Conservation (phyloP, 2,329 filamentous ascomycete species). For the Calonectria pseudoturangicola region DNA sequence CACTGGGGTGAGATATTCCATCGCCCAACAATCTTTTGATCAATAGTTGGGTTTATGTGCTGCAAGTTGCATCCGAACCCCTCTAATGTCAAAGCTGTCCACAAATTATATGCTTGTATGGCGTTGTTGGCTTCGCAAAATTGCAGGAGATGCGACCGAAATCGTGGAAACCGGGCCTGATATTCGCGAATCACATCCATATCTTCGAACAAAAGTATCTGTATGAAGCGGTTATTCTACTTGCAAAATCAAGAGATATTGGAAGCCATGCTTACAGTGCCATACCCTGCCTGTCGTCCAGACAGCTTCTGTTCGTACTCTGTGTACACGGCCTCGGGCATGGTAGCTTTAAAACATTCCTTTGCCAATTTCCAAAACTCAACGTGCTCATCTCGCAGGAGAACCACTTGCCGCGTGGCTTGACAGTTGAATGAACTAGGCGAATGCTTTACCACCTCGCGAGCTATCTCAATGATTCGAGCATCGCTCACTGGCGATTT, state of each 20-base stretch:
- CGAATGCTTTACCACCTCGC: neutral
- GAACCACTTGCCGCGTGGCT: neutral
- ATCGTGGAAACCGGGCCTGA: conserved; percentile 2
- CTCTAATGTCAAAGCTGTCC: conserved; percentile 19
- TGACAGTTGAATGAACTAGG: conserved; percentile 10
- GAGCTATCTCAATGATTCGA: neutral
- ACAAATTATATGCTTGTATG: conserved; percentile 7
- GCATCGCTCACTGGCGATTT: conserved; percentile 3
- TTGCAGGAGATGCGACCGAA: conserved; percentile 6
- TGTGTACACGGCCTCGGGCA: neutral
- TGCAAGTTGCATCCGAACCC: conserved; percentile 7
- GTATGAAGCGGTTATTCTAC: no score
- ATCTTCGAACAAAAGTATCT: conserved; percentile 13
- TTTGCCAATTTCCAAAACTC: conserved; percentile 10
- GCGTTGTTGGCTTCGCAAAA: conserved; percentile 15
- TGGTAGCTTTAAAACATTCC: conserved; percentile 13
- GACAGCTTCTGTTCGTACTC: conserved; percentile 10
- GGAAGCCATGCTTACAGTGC: neutral
- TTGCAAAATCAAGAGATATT: neutral
- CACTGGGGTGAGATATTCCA: conserved; percentile 5
- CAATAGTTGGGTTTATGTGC: conserved; percentile 4
- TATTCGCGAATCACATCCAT: conserved; percentile 17
- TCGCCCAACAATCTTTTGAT: neutral
- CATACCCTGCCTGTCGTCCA: conserved; percentile 4
- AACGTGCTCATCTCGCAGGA: conserved; percentile 9